A percentile compares a stretch with the other conserved stretches of the same genome.
These are phyloP conservation scores for Sugiyamaella paludigena DNA, from an alignment of 1,139 yeast species.

Conservation along the genomic window DNA sequence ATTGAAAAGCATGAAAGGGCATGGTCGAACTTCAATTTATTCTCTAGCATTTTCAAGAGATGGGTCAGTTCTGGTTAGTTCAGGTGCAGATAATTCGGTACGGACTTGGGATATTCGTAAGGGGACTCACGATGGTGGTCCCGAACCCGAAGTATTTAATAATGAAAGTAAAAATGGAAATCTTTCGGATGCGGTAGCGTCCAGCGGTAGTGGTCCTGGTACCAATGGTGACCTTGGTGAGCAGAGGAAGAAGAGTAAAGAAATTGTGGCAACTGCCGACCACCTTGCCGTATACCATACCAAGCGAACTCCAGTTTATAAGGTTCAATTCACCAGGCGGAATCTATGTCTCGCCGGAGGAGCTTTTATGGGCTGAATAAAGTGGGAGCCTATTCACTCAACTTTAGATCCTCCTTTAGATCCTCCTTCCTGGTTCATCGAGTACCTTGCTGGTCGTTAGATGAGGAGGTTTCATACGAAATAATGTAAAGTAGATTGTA, in stretches of 20 bases:
- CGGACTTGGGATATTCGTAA: conserved; percentile 94
- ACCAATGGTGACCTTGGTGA: conserved; percentile 21
- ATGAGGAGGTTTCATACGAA: too few species aligned
- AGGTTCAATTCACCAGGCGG: conserved; percentile 86
- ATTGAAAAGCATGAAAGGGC: conserved; percentile 78
- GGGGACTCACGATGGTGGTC: conserved; percentile 76
- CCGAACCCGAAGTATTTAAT: conserved; percentile 71
- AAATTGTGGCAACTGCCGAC: conserved; percentile 77
- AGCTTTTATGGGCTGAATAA: conserved; percentile 54
- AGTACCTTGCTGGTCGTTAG: too few species aligned
- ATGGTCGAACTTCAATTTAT: conserved; percentile 82
- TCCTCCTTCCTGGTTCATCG: too few species aligned
- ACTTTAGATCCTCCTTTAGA: too few species aligned
- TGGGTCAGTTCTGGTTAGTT: conserved; percentile 85
- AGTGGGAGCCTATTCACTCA: too few species aligned
- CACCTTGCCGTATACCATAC: conserved; percentile 94
- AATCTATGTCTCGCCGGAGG: conserved; percentile 94
- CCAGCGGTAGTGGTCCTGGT: conserved; percentile 16
- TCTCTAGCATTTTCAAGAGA: conserved; percentile 83
- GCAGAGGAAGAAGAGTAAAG: conserved; percentile 55
- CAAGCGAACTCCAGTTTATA: conserved; percentile 89
- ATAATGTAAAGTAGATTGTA: too few species aligned
- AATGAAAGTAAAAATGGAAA: conserved; percentile 18
- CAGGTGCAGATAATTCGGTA: conserved; percentile 90
- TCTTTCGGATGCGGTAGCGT: conserved; percentile 4